A percentile compares a stretch with the other conserved stretches of the same genome.
phyloP scores from a whole-genome alignment of 495 filamentous ascomycete species.

The Tuber magnatum region DNA sequence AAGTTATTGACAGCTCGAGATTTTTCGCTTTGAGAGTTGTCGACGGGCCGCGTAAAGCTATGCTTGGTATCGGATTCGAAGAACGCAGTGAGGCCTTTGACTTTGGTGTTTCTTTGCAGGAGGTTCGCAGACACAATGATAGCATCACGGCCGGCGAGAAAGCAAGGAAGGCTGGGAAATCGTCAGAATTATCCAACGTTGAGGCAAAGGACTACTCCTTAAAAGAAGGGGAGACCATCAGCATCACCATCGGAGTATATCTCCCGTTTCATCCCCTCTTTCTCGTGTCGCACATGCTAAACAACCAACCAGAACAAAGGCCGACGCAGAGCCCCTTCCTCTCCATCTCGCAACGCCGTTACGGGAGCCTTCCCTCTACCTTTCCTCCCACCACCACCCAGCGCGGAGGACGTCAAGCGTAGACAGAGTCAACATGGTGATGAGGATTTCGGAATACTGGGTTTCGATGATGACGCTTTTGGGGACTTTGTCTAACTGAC shows the following conservation, averaged over 20 bases:
- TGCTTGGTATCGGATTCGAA: conserved; percentile 77
- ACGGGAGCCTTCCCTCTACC: conserved; percentile 35
- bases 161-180: conserved; percentile 8
- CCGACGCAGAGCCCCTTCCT: conserved; percentile 37
- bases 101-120: conserved; percentile 70
- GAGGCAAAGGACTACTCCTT: conserved; percentile 65
- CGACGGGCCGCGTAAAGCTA: conserved; percentile 60
- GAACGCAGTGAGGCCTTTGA: conserved; percentile 76
- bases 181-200: conserved; percentile 33
- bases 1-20: conserved; percentile 63
- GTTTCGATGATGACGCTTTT: conserved; percentile 62
- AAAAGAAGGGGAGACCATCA: conserved; percentile 80
- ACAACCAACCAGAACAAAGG: conserved; percentile 40
- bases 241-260: conserved; percentile 58
- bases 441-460: conserved; percentile 47
- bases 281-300: conserved; percentile 6
- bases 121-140: conserved; percentile 47
- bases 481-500: conserved; percentile 51
- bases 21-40: conserved; percentile 77
- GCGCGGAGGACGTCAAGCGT: conserved; percentile 49
- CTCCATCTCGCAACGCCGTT: conserved; percentile 20
- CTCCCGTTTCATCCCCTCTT: not conserved
- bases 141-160: conserved; percentile 8
- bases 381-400: conserved; percentile 58
- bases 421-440: conserved; percentile 46